Base-by-base conservation (phyloP, 768 basidiomycete species). In the Pluteus cervinus region DNA sequence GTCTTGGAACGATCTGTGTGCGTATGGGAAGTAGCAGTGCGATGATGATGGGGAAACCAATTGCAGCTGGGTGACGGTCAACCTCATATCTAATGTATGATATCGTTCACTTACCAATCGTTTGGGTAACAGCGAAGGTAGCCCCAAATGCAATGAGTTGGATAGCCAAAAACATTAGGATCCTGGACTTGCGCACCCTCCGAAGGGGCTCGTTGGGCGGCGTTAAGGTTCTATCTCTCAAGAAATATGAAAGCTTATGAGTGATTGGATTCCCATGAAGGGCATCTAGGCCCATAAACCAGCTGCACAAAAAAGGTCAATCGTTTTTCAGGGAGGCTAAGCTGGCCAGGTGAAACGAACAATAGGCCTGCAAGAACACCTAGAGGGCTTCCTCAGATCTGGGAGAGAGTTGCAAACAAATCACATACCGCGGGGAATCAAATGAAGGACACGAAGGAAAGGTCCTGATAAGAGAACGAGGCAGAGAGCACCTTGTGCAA, bases 261-360 rank as follows among this genome's bases (percentile, higher is more conserved):
- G 88, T 88, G 39, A 97, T 87, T 3, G 88, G 88, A 41, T 89
- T 93, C 7, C 72, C 75, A 11, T 70, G 71, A 10, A 97, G 71
- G 0, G 87, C 86, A 40, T 86, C 85, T 23, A 73, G 73, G 10
- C 92, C 92, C 87, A 97, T 94, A 55, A 80, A 92, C 89, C 89
- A 92, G 57, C 83, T 85, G 38, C 5, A 32, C 14, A 24, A 21
- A 20, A n/a, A 18, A 23, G 16, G 28, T 22, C 28, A 25, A 25
- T 16, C 2, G 17, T 9, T n/a, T 18, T 16, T n/a, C 29, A 15
- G n/a, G 14, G 11, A 21, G 37, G 18, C n/a, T n/a, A n/a, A n/a
- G n/a, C n/a, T n/a, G n/a, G n/a, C n/a, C n/a, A 25, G 35, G 29
- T 15, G 21, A n/a, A 40, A 66, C 76, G 57, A 46, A 90, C 86